Evolutionary conservation across 2,329 filamentous ascomycete genomes (phyloP).

Genomic region (Grosmannia clavigera): DNA sequence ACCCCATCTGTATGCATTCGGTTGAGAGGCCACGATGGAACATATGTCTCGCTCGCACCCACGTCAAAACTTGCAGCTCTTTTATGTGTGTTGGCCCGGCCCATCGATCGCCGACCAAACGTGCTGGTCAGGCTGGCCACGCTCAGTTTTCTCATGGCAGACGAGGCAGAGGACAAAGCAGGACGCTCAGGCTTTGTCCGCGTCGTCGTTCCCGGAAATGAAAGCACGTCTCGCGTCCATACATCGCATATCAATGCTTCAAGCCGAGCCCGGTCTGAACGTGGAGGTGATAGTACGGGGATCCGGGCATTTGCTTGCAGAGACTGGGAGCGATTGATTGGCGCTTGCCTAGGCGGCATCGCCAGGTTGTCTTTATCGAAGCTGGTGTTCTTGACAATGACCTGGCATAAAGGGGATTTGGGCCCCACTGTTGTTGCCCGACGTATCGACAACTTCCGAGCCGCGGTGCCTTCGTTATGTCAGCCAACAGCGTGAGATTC

Average conservation of each 20-base stretch:
- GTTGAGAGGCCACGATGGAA: background rate
- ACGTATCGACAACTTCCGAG: conserved; percentile 65
- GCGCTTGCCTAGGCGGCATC: conserved; percentile 28
- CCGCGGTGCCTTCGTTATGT: conserved; percentile 37
- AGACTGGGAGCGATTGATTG: conserved; percentile 69
- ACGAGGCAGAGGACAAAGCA: conserved; percentile 67
- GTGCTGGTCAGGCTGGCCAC: conserved; percentile 67
- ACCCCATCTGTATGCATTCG: background rate
- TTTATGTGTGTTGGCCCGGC: conserved; percentile 26
- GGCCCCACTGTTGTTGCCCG: conserved; percentile 62
- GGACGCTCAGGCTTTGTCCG: conserved; percentile 55
- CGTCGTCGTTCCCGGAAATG: conserved; percentile 69
- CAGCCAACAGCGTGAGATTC: background rate
- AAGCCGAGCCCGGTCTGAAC: conserved; percentile 64
- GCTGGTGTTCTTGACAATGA: conserved; percentile 79
- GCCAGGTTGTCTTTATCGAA: conserved; percentile 43
- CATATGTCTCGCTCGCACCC: background rate
- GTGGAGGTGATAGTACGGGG: conserved; percentile 59
- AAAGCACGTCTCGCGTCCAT: conserved; percentile 70
- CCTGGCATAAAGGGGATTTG: conserved; percentile 56
- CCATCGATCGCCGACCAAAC: conserved; percentile 60
- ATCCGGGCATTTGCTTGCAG: conserved; percentile 54
- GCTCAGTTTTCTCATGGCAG: conserved; percentile 79
- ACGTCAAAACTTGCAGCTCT: background rate
- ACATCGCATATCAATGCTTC: conserved; percentile 65